These are phyloP conservation scores for Entomophthora muscae DNA, from an alignment of 371 early-diverging fungal genomes.

Conservation along the genomic window DNA sequence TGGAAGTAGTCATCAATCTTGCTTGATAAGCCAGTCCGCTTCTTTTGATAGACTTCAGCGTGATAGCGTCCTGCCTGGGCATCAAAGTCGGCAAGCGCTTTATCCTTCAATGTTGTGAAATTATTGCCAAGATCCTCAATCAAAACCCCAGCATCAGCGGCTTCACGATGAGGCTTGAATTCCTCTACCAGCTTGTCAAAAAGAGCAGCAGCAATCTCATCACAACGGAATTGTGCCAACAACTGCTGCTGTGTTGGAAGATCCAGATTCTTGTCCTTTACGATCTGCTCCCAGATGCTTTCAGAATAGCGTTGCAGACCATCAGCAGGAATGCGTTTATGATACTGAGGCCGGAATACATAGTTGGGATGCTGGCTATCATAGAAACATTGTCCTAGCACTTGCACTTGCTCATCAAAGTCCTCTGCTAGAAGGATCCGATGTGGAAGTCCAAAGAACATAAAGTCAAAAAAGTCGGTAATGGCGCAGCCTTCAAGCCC, in stretches of 20 bases:
- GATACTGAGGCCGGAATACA: slow-evolving; percentile 72
- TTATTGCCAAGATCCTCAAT: slow-evolving; percentile 54
- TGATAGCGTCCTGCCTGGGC: slow-evolving; percentile 82
- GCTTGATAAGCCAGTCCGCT: slow-evolving; percentile 56
- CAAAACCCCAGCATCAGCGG: slow-evolving; percentile 58
- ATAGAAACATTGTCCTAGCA: slow-evolving; percentile 56
- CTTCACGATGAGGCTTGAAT: slow-evolving; percentile 36
- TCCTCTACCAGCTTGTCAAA: slow-evolving; percentile 40
- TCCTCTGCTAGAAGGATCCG: slow-evolving; percentile 66
- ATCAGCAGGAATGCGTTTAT: slow-evolving; percentile 87
- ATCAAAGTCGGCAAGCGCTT: slow-evolving; percentile 60
- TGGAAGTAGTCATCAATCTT: slow-evolving; percentile 61
- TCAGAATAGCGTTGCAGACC: slow-evolving; percentile 82
- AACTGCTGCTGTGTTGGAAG: slow-evolving; percentile 95
- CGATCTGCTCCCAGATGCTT: slow-evolving; percentile 85
- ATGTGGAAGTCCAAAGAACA: slow-evolving; percentile 83
- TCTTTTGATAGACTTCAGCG: slow-evolving; percentile 68
- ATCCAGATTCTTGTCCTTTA: slow-evolving; percentile 87
- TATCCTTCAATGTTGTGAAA: slow-evolving; percentile 31
- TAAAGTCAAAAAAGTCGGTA: slow-evolving; percentile 81
- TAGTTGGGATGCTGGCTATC: slow-evolving; percentile 45
- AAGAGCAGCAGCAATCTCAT: slow-evolving; percentile 72
- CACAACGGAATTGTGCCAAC: slow-evolving; percentile 94
- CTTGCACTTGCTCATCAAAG: slow-evolving; percentile 54
- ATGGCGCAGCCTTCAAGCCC: slow-evolving; percentile 61